phyloP scores from a whole-genome alignment of 2,329 filamentous ascomycete genomes.

The Hypoxylon sp. region DNA sequence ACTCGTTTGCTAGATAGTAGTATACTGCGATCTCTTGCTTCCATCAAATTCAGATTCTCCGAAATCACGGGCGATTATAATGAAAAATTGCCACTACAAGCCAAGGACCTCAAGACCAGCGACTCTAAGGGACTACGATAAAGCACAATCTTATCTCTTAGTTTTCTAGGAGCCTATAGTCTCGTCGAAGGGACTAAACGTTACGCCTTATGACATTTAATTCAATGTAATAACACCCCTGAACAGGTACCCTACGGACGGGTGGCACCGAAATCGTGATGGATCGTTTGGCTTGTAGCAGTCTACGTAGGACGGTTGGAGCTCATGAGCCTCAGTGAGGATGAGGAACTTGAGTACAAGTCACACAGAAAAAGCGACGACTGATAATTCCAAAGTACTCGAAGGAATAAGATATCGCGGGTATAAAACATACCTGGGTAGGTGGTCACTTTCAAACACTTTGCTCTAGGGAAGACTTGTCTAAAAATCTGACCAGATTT shows the following conservation, averaged over 20 bases:
- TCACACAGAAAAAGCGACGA: conserved; percentile 1
- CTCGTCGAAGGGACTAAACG: not conserved
- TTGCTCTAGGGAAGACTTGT: not conserved
- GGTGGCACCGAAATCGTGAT: not conserved
- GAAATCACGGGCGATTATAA: not conserved
- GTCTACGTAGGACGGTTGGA: not conserved
- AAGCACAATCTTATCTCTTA: not conserved
- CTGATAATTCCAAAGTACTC: not conserved
- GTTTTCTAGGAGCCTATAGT: not conserved
- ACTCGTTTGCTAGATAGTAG: not conserved
- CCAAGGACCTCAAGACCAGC: not conserved
- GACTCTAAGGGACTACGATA: not conserved
- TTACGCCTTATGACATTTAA: not conserved
- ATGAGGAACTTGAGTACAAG: not conserved
- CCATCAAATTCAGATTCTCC: not conserved
- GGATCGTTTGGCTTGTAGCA: not conserved
- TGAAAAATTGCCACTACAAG: not conserved
- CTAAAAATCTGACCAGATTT: not conserved
- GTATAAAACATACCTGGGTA: not conserved
- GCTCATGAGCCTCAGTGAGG: not conserved
- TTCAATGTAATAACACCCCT: not conserved
- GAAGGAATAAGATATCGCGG: not conserved
- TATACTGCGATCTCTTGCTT: not conserved
- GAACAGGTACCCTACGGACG: not conserved
- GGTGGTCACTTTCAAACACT: not conserved